phyloP scores from a whole-genome alignment of 2,329 filamentous ascomycete genomes.

The Pestalotiopsis fici region DNA sequence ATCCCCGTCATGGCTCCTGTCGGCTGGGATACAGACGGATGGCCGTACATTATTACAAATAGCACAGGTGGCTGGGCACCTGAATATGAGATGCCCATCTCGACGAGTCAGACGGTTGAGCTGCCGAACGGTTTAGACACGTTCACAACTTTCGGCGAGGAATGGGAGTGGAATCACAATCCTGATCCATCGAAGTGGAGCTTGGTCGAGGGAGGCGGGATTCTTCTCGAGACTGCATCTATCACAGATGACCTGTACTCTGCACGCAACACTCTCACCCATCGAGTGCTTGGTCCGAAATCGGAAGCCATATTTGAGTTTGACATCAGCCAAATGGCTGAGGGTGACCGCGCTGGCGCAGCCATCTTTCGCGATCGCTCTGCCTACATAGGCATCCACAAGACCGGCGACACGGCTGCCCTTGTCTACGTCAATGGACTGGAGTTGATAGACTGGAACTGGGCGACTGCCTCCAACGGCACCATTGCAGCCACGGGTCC shows the following conservation, averaged over 20 bases:
- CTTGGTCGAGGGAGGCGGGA: slow-evolving; percentile 34
- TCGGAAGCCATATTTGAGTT: slow-evolving; percentile 48
- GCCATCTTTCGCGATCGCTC: slow-evolving; percentile 51
- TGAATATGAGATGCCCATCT: slow-evolving; percentile 4
- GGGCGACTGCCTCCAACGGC: slow-evolving; percentile 22
- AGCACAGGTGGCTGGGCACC: not conserved
- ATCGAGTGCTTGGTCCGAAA: slow-evolving; percentile 44
- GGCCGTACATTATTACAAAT: not conserved
- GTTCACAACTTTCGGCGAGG: slow-evolving; percentile 40
- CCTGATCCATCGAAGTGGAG: slow-evolving; percentile 46
- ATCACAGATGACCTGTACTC: slow-evolving; percentile 49
- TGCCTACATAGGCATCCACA: slow-evolving; percentile 51
- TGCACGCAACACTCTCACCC: slow-evolving; percentile 45
- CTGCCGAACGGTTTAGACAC: slow-evolving; percentile 38
- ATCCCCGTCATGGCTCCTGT: slow-evolving; percentile 59
- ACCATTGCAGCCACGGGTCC: slow-evolving; percentile 21
- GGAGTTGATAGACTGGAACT: not conserved
- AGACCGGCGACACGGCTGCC: slow-evolving; percentile 23
- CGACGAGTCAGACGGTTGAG: slow-evolving; percentile 25
- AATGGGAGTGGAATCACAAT: slow-evolving; percentile 64
- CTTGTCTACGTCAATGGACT: slow-evolving; percentile 36
- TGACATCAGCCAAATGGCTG: slow-evolving; percentile 44
- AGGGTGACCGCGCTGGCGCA: slow-evolving; percentile 51
- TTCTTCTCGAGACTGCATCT: slow-evolving; percentile 47
- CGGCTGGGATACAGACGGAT: slow-evolving; percentile 53